phyloP scores from a whole-genome alignment of 116 monocot species.

The Papilionanthe hybrid region DNA sequence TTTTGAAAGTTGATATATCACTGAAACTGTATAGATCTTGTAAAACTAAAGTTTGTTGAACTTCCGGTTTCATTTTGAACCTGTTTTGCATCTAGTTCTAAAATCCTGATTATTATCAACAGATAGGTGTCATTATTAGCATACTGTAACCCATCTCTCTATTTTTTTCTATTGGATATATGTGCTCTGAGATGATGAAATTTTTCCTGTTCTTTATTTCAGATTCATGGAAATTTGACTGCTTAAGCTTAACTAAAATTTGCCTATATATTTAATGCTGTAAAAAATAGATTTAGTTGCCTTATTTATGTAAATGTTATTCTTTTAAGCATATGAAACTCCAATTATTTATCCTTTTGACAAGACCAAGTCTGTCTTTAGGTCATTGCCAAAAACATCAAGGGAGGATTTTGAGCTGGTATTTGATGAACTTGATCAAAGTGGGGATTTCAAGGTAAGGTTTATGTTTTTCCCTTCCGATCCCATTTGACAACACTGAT shows the following conservation, averaged over 20 bases:
- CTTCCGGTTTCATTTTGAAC: neutral
- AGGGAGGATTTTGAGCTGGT: conserved; percentile 88
- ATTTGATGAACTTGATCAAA: conserved; percentile 85
- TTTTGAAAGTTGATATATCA: neutral
- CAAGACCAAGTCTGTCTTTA: conserved; percentile 13
- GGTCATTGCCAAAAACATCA: conserved; percentile 87
- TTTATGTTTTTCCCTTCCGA: neutral
- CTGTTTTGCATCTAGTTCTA: neutral
- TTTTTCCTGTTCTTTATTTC: neutral
- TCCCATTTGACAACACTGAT: neutral
- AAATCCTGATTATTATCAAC: neutral
- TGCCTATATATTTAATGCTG: neutral
- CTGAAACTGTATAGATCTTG: neutral
- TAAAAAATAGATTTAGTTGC: neutral
- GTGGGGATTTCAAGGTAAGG: conserved; percentile 86
- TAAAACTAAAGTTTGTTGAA: neutral
- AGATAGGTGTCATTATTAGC: neutral
- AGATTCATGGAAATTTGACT: neutral
- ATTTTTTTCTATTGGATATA: neutral
- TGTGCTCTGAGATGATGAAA: neutral
- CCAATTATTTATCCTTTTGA: conserved; percentile 4
- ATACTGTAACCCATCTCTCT: neutral
- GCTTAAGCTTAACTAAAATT: conserved; percentile 2
- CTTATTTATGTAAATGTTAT: neutral
- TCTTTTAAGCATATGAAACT: neutral